Percentiles rank a stretch among this genome's conserved stretches.
These are phyloP conservation scores for Mycosarcoma maydis DNA, from an alignment of 1,284 basidiomycete genomes.

Conservation along the genomic window DNA sequence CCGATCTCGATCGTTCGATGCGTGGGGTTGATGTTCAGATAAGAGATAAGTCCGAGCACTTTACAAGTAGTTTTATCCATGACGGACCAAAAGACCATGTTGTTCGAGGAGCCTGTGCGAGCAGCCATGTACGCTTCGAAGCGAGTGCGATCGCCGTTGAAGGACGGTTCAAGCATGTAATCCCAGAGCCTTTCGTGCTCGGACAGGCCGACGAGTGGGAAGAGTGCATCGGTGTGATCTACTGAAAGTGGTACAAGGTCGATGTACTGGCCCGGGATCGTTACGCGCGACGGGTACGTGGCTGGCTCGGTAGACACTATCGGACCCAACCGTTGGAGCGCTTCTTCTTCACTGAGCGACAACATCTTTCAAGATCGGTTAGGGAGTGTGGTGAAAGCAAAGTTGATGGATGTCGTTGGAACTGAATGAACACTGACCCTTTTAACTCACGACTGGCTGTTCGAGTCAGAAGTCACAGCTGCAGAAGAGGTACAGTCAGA, in stretches of 20 bases:
- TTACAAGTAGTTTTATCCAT: constrained; percentile 16
- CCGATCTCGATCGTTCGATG: constrained; percentile 52
- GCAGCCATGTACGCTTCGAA: constrained; percentile 11
- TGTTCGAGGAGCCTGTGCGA: constrained; percentile 10
- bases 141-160: constrained; percentile 20
- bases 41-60: constrained; percentile 26
- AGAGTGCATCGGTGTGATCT: constrained; percentile 25
- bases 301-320: constrained; percentile 15
- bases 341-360: constrained; percentile 28
- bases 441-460: too few species aligned
- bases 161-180: constrained; percentile 28
- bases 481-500: too few species aligned
- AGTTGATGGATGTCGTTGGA: too few species aligned
- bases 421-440: too few species aligned
- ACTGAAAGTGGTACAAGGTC: constrained; percentile 24
- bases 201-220: constrained; percentile 13
- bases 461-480: too few species aligned
- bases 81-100: constrained; percentile 43
- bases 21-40: constrained; percentile 24
- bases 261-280: constrained; percentile 28
- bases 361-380: constrained; percentile 16
- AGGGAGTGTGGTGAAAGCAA: too few species aligned
- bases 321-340: constrained; percentile 21
- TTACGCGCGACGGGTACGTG: constrained; percentile 14
- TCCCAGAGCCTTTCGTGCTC: constrained; percentile 41